Conservation (phyloP, 768 basidiomycete species). For the Amanita subjunquillea region DNA sequence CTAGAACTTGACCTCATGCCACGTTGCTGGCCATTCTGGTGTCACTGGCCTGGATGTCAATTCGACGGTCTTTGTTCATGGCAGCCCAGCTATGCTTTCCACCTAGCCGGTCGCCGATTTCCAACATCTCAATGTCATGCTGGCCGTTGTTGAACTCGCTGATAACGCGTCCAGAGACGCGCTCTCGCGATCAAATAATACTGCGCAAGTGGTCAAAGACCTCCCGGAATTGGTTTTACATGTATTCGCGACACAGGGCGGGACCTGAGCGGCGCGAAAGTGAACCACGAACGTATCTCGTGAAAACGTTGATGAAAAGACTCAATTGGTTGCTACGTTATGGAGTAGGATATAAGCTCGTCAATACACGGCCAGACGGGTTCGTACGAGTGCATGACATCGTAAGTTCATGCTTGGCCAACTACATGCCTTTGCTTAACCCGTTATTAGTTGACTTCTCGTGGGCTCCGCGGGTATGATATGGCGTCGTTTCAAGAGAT, state of each 20-base stretch:
- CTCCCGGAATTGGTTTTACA: not conserved
- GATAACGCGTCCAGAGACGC: not conserved
- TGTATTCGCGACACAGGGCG: not conserved
- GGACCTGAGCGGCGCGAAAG: not conserved
- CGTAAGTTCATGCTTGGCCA: constrained; percentile 30
- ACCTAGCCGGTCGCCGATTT: not conserved
- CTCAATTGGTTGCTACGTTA: constrained; percentile 59
- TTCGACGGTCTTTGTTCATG: not conserved
- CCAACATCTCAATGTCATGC: not conserved
- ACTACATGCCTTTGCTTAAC: not conserved
- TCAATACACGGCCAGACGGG: constrained; percentile 66
- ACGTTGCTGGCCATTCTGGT: not conserved
- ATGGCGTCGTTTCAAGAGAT: constrained; percentile 9
- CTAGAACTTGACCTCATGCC: not conserved
- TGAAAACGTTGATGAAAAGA: not conserved
- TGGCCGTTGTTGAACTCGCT: not conserved
- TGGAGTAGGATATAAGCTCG: constrained; percentile 47
- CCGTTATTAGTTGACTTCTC: not conserved
- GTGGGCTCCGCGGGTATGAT: not conserved
- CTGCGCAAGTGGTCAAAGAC: not conserved
- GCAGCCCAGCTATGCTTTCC: not conserved
- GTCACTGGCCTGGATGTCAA: not conserved
- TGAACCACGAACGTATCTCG: not conserved
- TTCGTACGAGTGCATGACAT: constrained; percentile 64
- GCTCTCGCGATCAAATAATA: not conserved